Conservation (phyloP, 352 stramenopile genomes). For the Phytophthora uliginosa region DNA sequence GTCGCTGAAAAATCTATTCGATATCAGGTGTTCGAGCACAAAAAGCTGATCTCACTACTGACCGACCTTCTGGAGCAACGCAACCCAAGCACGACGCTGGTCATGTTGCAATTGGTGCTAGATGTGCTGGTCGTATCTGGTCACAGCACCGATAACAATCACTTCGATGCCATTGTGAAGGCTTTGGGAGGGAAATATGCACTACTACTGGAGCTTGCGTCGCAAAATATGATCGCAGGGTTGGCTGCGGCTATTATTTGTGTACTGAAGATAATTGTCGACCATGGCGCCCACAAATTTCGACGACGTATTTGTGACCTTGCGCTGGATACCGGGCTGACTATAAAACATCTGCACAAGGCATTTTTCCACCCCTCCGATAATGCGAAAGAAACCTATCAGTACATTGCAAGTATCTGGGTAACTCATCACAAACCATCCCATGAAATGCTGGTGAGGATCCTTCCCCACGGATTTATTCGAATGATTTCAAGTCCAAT, state of each 20-base stretch:
- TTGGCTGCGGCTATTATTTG: conserved; percentile 67
- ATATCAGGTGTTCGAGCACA: conserved; percentile 68
- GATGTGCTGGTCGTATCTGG: conserved; percentile 73
- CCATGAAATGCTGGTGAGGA: conserved; percentile 70
- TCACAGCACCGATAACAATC: conserved; percentile 75
- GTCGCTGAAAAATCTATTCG: conserved; percentile 67
- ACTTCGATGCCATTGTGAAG: conserved; percentile 83
- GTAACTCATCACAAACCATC: conserved; percentile 80
- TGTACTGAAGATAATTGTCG: conserved; percentile 77
- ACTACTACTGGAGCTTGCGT: conserved; percentile 60
- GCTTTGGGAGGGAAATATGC: conserved; percentile 60
- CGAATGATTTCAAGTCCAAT: conserved; percentile 75
- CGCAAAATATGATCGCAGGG: conserved; percentile 61
- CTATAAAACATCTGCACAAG: conserved; percentile 66
- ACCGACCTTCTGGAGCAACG: conserved; percentile 60
- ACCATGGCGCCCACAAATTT: conserved; percentile 69
- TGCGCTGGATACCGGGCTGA: conserved; percentile 73
- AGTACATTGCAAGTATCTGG: conserved; percentile 83
- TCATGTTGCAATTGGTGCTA: conserved; percentile 69
- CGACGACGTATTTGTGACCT: conserved; percentile 77
- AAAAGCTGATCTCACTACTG: conserved; percentile 69
- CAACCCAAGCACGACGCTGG: conserved; percentile 62
- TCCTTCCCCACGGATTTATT: conserved; percentile 80
- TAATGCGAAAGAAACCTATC: conserved; percentile 72
- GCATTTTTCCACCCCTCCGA: conserved; percentile 75